Evolutionary conservation across 306 rosid genomes (phyloP), one percentile per base, ranked within the genome.

Genomic region (Inga laurina): DNA sequence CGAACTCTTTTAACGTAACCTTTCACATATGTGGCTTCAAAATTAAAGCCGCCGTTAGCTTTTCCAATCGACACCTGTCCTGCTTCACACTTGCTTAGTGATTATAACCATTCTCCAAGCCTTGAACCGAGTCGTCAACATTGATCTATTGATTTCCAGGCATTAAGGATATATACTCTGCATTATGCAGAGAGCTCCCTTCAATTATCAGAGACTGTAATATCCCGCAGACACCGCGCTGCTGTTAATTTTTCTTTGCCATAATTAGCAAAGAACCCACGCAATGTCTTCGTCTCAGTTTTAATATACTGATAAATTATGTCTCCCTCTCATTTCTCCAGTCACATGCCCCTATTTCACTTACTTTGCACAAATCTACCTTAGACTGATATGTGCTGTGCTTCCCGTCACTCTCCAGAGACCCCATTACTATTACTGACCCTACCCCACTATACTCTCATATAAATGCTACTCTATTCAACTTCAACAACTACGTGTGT

Each of bases 351-450:
- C 56, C 61, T 35, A 78, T 62, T 32, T 32, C 41, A 35, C 57
- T 74, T 76, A 46, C 65, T 37, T 1, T 76, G 74, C 84, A 76
- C 88, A 66, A 87, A 66, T 35, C 74, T 83, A 72, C 71, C 82
- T 87, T 44, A 27, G 22, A 5, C 72, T 66, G 76, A 75, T 82
- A 61, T 11, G 68, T n/a, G 56, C 4, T 16, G 27, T 71, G 34
- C 18, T 72, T 35, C 80, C n/a, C 14, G 45, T 87, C 89, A 13
- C 85, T 72, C 68, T 90, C 86, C 76, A 18, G 9, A 74, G 82
- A 74, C 86, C 65, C 84, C 82, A 59, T 56, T 82, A 67, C 89
- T 66, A 81, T 84, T 66, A 87, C 81, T 18, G 21, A 64, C 65
- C 44, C 57, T 74, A 49, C 76, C 88, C 80, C 75, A 72, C 85